These are phyloP conservation scores for Dryas drummondii DNA, from an alignment of 306 rosid species.

Conservation along the genomic window DNA sequence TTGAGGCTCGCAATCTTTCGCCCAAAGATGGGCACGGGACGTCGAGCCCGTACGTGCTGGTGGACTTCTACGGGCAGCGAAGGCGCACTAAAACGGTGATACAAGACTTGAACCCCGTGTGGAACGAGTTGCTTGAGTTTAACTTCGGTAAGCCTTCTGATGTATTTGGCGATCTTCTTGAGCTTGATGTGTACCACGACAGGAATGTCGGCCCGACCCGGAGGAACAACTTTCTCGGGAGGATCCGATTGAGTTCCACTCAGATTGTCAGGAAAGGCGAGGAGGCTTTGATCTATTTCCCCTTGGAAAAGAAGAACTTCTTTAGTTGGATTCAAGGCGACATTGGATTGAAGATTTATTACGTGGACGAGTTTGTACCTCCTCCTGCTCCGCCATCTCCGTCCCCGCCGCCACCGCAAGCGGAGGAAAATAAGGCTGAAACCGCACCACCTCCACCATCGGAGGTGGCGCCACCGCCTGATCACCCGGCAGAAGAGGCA, in stretches of 20 bases:
- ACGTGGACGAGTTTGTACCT: conserved; percentile 28
- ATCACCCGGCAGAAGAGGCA: background rate
- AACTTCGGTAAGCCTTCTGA: conserved; percentile 51
- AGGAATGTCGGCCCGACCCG: conserved; percentile 53
- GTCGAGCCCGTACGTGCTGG: conserved; percentile 74
- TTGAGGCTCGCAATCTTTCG: conserved; percentile 72
- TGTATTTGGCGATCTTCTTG: conserved; percentile 63
- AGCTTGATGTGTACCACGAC: conserved; percentile 67
- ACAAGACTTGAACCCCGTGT: conserved; percentile 61
- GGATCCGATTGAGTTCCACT: conserved; percentile 53
- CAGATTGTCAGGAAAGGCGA: conserved; percentile 83
- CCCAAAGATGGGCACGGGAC: conserved; percentile 82
- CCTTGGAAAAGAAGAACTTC: conserved; percentile 56
- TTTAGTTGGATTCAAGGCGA: conserved; percentile 62
- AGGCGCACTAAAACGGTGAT: conserved; percentile 43
- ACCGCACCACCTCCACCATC: background rate
- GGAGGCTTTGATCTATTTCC: conserved; percentile 77
- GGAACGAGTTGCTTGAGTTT: conserved; percentile 76
- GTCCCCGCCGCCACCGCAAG: conserved; percentile 10
- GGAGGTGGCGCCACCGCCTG: background rate
- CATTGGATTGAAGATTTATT: conserved; percentile 74
- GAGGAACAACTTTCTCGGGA: conserved; percentile 62
- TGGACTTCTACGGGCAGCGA: conserved; percentile 76
- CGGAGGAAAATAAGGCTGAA: conserved; percentile 27
- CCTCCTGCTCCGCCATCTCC: conserved; percentile 20